Evolutionary conservation across 805 yeast genomes (phyloP).

Genomic region (Naumovozyma baii): DNA sequence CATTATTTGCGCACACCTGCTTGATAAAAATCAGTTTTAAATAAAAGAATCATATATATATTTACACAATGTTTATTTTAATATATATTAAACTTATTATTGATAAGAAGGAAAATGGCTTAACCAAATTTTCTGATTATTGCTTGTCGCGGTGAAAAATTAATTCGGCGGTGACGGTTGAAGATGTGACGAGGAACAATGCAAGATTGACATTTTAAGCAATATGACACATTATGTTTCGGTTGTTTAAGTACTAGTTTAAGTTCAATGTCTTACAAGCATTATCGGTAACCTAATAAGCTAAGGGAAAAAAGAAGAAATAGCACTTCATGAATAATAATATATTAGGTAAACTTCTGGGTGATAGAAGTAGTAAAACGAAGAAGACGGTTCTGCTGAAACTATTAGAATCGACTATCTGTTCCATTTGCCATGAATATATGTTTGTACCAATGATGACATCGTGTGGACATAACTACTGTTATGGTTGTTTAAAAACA

Average conservation of each 20-base stretch:
- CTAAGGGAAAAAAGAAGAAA: not conserved
- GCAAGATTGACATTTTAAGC: too few relatives aligned
- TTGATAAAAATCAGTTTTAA: constrained; percentile 5
- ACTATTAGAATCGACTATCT: constrained; percentile 29
- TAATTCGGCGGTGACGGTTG: too few relatives aligned
- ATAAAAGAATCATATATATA: not conserved
- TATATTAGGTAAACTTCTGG: not conserved
- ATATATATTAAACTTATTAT: too few relatives aligned
- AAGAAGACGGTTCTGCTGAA: constrained; percentile 11
- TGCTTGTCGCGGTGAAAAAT: too few relatives aligned
- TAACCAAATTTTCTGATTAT: too few relatives aligned
- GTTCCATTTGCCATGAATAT: constrained; percentile 61
- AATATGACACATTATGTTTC: too few relatives aligned
- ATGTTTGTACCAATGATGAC: constrained; percentile 58
- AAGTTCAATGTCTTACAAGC: too few relatives aligned
- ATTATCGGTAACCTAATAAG: not conserved
- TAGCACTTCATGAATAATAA: not conserved
- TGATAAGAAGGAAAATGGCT: not conserved
- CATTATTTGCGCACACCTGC: not conserved
- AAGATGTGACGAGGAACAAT: too few relatives aligned
- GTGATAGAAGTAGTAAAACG: constrained; percentile 6
- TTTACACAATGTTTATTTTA: too few relatives aligned
- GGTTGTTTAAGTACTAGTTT: too few relatives aligned
- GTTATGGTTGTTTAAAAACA: constrained; percentile 52
- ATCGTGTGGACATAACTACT: constrained; percentile 66